Evolutionary conservation across 2,329 filamentous ascomycete genomes (phyloP).

Genomic region (Sclerotinia minor): DNA sequence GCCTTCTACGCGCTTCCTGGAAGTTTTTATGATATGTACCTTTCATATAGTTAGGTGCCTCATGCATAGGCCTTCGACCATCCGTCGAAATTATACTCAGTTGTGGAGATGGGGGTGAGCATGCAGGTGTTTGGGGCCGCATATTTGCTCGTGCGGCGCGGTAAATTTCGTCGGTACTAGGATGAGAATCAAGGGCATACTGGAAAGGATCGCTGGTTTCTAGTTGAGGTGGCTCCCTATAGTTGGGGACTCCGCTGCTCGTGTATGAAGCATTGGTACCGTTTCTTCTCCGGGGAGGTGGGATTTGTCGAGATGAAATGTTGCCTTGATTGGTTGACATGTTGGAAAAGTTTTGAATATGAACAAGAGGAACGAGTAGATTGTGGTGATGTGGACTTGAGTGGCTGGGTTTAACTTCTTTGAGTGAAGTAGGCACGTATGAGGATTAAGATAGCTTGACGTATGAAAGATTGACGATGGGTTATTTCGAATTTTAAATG

Average conservation of each 20-base stretch:
- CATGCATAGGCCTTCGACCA: not conserved
- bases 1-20: no score
- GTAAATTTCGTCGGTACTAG: not conserved
- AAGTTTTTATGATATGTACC: no score
- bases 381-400: not conserved
- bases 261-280: no score
- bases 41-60: not conserved
- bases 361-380: not conserved
- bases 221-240: no score
- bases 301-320: no score
- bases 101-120: not conserved
- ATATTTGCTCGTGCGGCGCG: not conserved
- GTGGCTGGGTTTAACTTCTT: not conserved
- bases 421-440: no score
- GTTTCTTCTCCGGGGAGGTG: no score
- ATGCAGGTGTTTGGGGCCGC: not conserved
- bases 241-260: no score
- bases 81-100: not conserved
- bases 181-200: not conserved
- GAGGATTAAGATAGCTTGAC: no score
- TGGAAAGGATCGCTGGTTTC: no score
- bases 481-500: no score
- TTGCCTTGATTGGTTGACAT: not conserved
- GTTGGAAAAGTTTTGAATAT: not conserved
- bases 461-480: no score